Conservation (phyloP, 768 basidiomycete genomes). For the Tricholoma hemisulphureum region DNA sequence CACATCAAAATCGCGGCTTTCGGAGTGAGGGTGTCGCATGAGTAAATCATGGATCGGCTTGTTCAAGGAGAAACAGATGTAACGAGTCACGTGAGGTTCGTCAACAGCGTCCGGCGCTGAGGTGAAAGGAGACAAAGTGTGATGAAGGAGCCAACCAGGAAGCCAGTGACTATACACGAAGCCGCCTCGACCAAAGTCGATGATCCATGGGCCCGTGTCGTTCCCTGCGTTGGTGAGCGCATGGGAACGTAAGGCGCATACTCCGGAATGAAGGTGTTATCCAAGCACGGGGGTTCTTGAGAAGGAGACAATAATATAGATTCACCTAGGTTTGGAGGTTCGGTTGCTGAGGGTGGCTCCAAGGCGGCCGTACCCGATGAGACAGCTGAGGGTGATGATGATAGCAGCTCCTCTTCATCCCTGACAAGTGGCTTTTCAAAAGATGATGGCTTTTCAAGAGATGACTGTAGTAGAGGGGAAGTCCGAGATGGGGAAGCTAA, state of each 20-base stretch:
- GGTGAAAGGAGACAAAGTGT: constrained; percentile 49
- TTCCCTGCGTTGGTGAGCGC: constrained; percentile 9
- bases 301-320: not conserved
- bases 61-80: not conserved
- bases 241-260: constrained; percentile 13
- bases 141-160: constrained; percentile 58
- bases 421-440: too few species aligned
- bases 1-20: not conserved
- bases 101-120: constrained; percentile 45
- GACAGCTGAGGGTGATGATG: not conserved
- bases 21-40: not conserved
- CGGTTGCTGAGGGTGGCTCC: not conserved
- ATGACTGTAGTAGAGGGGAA: not conserved
- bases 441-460: not conserved
- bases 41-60: not conserved
- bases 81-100: constrained; percentile 25
- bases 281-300: not conserved
- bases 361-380: too few species aligned
- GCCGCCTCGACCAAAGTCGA: constrained; percentile 32
- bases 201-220: constrained; percentile 12
- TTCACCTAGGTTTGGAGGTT: not conserved
- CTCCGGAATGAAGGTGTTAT: not conserved
- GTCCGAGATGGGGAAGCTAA: not conserved
- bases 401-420: not conserved
- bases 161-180: constrained; percentile 47